These are phyloP conservation scores for Aspergillus nidulans DNA, from an alignment of 495 filamentous ascomycete genomes.

Conservation along the genomic window DNA sequence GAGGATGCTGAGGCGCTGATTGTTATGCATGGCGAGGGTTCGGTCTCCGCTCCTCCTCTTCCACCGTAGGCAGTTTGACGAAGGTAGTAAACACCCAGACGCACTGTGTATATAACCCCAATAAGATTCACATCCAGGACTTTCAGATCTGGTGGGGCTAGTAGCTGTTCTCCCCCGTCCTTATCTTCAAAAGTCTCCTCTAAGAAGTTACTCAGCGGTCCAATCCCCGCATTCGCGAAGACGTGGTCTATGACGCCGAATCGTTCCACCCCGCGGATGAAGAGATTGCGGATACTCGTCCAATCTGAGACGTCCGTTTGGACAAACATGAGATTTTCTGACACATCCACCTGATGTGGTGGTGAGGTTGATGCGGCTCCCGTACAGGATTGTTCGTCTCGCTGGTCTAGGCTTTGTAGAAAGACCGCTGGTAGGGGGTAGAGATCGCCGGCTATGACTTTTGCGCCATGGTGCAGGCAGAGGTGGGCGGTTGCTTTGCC, in stretches of 20 bases:
- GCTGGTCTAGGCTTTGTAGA: too few relatives aligned
- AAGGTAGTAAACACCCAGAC: constrained; percentile 34
- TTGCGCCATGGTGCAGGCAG: constrained; percentile 42
- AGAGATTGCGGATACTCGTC: constrained; percentile 35
- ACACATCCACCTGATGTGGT: constrained; percentile 15
- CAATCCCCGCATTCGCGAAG: constrained; percentile 47
- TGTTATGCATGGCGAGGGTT: constrained; percentile 25
- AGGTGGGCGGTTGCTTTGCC: constrained; percentile 42
- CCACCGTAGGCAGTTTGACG: too few relatives aligned
- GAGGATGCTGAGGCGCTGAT: constrained; percentile 35
- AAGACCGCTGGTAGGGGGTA: constrained; percentile 14
- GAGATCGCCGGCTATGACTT: constrained; percentile 41
- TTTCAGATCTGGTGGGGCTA: constrained; percentile 35
- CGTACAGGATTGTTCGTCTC: not conserved
- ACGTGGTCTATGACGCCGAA: constrained; percentile 48
- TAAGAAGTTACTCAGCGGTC: constrained; percentile 34
- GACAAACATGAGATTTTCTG: constrained; percentile 18
- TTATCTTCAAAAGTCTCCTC: constrained; percentile 32
- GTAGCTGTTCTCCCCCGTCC: constrained; percentile 16
- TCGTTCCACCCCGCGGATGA: constrained; percentile 30
- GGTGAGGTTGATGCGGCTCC: not conserved
- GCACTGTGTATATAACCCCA: constrained; percentile 36
- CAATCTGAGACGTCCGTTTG: constrained; percentile 40
- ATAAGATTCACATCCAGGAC: constrained; percentile 43
- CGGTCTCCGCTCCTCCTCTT: not conserved